Evolutionary conservation across 352 stramenopile species (phyloP), one percentile per base, ranked within the genome.

Genomic region (Pythium brachiatum): DNA sequence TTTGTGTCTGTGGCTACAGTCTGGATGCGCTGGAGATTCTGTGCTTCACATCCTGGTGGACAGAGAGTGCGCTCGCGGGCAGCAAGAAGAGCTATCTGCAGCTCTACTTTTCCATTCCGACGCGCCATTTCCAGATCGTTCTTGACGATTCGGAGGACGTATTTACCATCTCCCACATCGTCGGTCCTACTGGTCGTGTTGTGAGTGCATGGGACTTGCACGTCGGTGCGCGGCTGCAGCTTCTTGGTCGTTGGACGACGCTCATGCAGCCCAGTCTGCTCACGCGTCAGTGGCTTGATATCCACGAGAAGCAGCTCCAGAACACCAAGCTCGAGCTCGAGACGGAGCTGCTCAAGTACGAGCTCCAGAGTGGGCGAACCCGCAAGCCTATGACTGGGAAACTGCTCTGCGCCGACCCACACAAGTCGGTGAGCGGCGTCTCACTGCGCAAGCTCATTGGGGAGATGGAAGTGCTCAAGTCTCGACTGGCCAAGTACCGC

Each of bases 111-210:
- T 90, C 81, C 12, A 83, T 88, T 47, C 72, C 81, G 3, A 88
- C 78, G 23, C 67, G 62, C 13, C 79, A 88, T 59, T 83, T 90
- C 57, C 83, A 92, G 46, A 66, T 90, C 53, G 68, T 83, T 11
- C 52, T 90, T 13, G 75, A 86, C 38, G 78, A 89, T 53, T 79
- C 81, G 1, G 71, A 85, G 55, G 73, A 86, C 39, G 79, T 90
- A 23, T 90, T 89, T 43, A 93, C 83, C 44, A 88, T 91, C 66
- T 93, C 83, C 11, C 83, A 91, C 61, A 68, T 88, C 41, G 62
- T 81, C 0, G 72, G 83, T 2, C 47, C 64, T n/a, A 76, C 63
- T 16, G 83, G 81, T 9, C 54, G 64, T 1, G 51, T 78, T 36
- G 71, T 93, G 32, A 74, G 68, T 8, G 76, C 72, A 38, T 91